A percentile compares a stretch with the other conserved stretches of the same genome.
These are phyloP conservation scores for Aureobasidium pullulans DNA, from an alignment of 2,329 filamentous ascomycete species.

Conservation along the genomic window DNA sequence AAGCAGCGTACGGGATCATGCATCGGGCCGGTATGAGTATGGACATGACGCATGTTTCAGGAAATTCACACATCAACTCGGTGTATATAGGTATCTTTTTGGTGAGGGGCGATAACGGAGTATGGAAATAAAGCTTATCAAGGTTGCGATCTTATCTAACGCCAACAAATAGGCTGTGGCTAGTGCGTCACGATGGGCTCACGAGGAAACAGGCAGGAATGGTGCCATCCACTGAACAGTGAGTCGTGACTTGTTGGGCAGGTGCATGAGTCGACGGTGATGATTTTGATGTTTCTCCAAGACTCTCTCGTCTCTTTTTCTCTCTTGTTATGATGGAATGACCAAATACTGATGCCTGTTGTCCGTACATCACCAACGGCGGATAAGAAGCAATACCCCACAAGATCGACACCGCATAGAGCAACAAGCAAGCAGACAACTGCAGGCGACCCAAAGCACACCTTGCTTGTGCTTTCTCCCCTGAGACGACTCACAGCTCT, in stretches of 20 bases:
- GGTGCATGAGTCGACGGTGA: background rate
- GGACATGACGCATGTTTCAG: slow-evolving; percentile 8
- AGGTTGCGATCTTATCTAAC: slow-evolving; percentile 11
- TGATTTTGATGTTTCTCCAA: background rate
- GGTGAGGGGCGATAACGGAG: background rate
- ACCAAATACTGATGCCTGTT: background rate
- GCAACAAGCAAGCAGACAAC: background rate
- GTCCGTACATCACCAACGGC: background rate
- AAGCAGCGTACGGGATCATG: background rate
- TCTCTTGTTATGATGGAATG: background rate
- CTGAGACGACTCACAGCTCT: background rate
- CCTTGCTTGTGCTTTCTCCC: background rate
- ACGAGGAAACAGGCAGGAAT: background rate
- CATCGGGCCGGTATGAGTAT: background rate
- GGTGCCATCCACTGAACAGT: background rate
- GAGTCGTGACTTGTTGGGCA: slow-evolving; percentile 6
- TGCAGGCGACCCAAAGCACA: background rate
- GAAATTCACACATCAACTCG: background rate
- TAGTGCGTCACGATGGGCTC: slow-evolving; percentile 10
- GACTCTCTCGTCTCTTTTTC: background rate
- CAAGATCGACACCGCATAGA: slow-evolving; percentile 4
- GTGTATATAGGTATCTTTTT: slow-evolving; percentile 10
- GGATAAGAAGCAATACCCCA: slow-evolving; percentile 12
- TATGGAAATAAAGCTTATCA: slow-evolving; percentile 2
- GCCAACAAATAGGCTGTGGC: slow-evolving; percentile 5